Base-by-base conservation (phyloP, 2,329 filamentous ascomycete species). In the Trichophyton verrucosum region DNA sequence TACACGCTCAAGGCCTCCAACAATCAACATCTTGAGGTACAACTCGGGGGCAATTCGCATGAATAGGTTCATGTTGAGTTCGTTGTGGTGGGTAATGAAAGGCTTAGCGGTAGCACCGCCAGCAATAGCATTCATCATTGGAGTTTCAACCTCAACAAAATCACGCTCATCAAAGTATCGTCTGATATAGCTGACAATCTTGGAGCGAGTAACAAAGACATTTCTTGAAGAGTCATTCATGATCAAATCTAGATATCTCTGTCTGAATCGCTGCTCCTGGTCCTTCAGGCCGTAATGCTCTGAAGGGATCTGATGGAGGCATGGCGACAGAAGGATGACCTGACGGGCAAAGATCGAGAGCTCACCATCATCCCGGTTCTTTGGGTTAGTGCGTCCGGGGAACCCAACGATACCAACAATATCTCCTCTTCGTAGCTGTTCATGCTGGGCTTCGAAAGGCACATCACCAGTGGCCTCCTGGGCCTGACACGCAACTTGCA, bases 241-340 rank as follows among this genome's bases (percentile, higher is more conserved):
- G 76, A 99, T 94, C 68, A 99, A 80, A 75, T 99, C 94, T 59
- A 99, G 84, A 74, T 96, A 95, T 63, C 92, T 84, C 78, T 96
- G 89, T 68, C 95, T 88, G 82, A 90, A 91, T 63, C 94, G 85
- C 75, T 91, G 88, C 76, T 99, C 94, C 72, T 91, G 84, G 73
- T 97, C 91, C 81, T 95, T 92, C 80, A 97, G 91, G 64, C 92
- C 92, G 73, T 90, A 96, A 77, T 92, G 87, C 75, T 94, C 90
- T 64, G 73, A 73, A 27, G 94, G 94, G 67, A 95, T 82, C 78
- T 89, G 86, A 76, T 96, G 91, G 70, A 99, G 77, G 75, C 92
- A 97, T 7, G 94, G 94, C 0, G 92, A 87, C 63, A 99, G 81
- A 53, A 97, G 85, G 47, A 87, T 80, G 65, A 99, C 82, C 75